Percentiles rank a stretch among this genome's conserved stretches.
phyloP scores from a whole-genome alignment of 1,284 basidiomycete species.

The Bjerkandera adusta region DNA sequence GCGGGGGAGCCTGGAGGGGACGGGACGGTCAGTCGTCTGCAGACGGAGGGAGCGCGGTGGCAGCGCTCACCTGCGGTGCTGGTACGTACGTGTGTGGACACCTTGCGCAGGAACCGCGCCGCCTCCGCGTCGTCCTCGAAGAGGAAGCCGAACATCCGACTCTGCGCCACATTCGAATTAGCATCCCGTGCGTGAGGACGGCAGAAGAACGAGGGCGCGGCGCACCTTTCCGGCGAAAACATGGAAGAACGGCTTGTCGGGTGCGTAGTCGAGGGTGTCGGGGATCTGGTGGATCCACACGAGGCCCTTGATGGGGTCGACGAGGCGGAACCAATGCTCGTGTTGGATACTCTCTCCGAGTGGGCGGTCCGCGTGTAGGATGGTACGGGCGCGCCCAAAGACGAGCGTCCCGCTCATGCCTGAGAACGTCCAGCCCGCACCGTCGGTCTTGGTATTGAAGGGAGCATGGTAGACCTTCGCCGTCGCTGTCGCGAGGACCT shows the following conservation, averaged over 20 bases:
- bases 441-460: conserved; percentile 38
- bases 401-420: conserved; percentile 71
- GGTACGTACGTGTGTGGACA: conserved; percentile 43
- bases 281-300: conserved; percentile 91
- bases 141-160: conserved; percentile 76
- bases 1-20: not conserved
- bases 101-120: conserved; percentile 47
- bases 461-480: conserved; percentile 56
- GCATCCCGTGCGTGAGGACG: not conserved
- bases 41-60: not conserved
- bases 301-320: conserved; percentile 65
- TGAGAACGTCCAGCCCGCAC: conserved; percentile 75
- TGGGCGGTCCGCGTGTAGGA: conserved; percentile 25
- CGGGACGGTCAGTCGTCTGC: not conserved
- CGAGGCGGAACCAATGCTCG: conserved; percentile 69
- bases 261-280: conserved; percentile 75
- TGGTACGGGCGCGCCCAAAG: conserved; percentile 63
- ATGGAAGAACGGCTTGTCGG: conserved; percentile 93
- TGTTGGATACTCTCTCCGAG: conserved; percentile 22
- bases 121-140: conserved; percentile 70
- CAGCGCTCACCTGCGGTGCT: conserved; percentile 21
- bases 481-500: conserved; percentile 27
- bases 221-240: conserved; percentile 82
- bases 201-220: conserved; percentile 11
- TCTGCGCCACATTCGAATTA: conserved; percentile 39